Evolutionary conservation across 2,329 filamentous ascomycete genomes (phyloP).

Genomic region (Colletotrichum nymphaeae): DNA sequence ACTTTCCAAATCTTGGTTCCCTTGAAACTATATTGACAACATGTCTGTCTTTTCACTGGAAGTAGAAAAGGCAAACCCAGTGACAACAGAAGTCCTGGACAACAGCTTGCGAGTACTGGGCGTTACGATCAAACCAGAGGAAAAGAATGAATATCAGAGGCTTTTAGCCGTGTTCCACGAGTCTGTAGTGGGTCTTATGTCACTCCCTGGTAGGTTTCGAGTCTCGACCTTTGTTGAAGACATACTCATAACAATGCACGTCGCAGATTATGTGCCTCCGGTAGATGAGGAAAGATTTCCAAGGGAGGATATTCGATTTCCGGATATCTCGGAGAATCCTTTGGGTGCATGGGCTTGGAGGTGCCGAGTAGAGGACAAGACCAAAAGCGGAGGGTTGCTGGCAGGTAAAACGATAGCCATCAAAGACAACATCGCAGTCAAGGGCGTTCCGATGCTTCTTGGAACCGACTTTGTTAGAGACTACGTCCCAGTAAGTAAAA

Average conservation of each 20-base stretch:
- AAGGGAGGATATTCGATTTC: constrained; percentile 15
- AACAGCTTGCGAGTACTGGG: neutral
- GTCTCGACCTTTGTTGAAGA: too few relatives aligned
- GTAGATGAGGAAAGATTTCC: constrained; percentile 6
- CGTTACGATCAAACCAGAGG: neutral
- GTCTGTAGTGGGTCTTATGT: constrained; percentile 2
- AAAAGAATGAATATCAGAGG: constrained; percentile 20
- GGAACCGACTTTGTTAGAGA: constrained; percentile 19
- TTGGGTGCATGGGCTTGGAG: constrained; percentile 49
- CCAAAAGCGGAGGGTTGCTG: constrained; percentile 28
- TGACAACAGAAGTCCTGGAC: constrained; percentile 2
- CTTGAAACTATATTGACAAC: neutral
- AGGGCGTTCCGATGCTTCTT: constrained; percentile 22
- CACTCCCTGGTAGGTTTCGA: constrained; percentile 1
- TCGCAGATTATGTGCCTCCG: constrained; percentile 1
- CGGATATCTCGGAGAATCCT: constrained; percentile 41
- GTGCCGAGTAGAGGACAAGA: constrained; percentile 39
- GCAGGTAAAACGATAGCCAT: constrained; percentile 38
- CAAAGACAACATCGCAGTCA: constrained; percentile 45
- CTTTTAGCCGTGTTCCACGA: constrained; percentile 27
- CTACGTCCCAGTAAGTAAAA: neutral
- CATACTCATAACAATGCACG: neutral
- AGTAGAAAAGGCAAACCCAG: constrained; percentile 13
- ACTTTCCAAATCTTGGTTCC: neutral
- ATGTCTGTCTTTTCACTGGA: constrained; percentile 27